Percentiles rank a stretch among this genome's conserved stretches.
Evolutionary conservation across 805 yeast genomes (phyloP).

Genomic region (Ogataea ramenticola): DNA sequence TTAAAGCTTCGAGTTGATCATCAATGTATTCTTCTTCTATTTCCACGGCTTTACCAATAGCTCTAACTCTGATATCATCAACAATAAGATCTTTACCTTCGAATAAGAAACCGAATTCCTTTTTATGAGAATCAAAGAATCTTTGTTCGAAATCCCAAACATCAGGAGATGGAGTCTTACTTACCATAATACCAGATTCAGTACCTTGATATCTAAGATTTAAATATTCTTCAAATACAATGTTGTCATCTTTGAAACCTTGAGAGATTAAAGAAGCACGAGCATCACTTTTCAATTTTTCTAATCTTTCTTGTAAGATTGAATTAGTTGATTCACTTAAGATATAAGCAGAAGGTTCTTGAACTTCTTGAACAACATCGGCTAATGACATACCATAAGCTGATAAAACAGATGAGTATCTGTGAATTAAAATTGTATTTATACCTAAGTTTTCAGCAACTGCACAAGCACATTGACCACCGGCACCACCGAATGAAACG

Average conservation of each 20-base stretch:
- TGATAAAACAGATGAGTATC: conserved; percentile 75
- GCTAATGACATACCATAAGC: conserved; percentile 89
- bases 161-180: conserved; percentile 13
- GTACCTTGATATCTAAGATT: conserved; percentile 83
- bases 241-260: conserved; percentile 39
- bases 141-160: conserved; percentile 33
- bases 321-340: conserved; percentile 26
- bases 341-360: conserved; percentile 56
- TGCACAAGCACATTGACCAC: conserved; percentile 83
- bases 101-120: conserved; percentile 69
- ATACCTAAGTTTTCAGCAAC: conserved; percentile 71
- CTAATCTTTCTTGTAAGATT: conserved; percentile 38
- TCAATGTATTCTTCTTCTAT: conserved; percentile 36
- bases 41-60: conserved; percentile 52
- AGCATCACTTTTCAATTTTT: conserved; percentile 36
- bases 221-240: conserved; percentile 55
- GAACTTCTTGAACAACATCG: conserved; percentile 75
- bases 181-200: conserved; percentile 80
- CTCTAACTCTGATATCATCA: conserved; percentile 70
- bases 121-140: conserved; percentile 49
- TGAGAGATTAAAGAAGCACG: conserved; percentile 36
- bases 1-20: conserved; percentile 40
- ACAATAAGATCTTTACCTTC: conserved; percentile 54
- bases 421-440: conserved; percentile 60
- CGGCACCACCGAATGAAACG: conserved; percentile 90